Percentiles rank a stretch among this genome's conserved stretches.
phyloP scores from a whole-genome alignment of 164 flowering plant genomes.

The Vitis labrusca region DNA sequence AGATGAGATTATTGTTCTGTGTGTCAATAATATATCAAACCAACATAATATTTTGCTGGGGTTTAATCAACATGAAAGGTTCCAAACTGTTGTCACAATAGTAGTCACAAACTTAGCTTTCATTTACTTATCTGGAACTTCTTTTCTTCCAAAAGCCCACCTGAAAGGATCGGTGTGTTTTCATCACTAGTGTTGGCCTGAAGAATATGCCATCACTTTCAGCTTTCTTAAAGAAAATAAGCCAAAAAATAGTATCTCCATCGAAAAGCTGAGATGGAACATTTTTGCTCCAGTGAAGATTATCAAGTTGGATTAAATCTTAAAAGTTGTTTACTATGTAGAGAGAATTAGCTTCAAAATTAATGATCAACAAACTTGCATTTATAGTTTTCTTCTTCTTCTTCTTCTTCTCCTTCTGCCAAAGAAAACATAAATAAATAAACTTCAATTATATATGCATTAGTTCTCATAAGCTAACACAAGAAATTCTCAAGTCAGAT shows the following conservation, averaged over 20 bases:
- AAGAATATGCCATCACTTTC: constrained; percentile 11
- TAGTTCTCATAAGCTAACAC: too few relatives aligned
- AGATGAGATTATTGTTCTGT: neutral
- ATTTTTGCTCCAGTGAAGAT: too few relatives aligned
- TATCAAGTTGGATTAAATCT: too few relatives aligned
- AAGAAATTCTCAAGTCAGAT: neutral
- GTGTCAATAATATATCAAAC: neutral
- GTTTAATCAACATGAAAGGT: constrained; percentile 8
- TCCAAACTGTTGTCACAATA: constrained; percentile 11
- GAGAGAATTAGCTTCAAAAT: too few relatives aligned
- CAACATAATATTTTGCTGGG: neutral
- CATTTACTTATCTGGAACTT: constrained; percentile 20
- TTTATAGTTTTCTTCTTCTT: too few relatives aligned
- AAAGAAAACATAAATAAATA: too few relatives aligned
- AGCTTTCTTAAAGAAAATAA: constrained; percentile 9
- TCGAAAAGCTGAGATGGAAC: too few relatives aligned
- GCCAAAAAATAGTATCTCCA: neutral
- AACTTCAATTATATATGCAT: too few relatives aligned
- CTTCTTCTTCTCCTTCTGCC: too few relatives aligned
- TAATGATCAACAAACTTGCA: too few relatives aligned
- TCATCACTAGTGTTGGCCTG: constrained; percentile 5
- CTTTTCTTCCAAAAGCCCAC: constrained; percentile 13
- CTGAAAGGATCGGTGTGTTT: constrained; percentile 9
- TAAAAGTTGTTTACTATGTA: too few relatives aligned
- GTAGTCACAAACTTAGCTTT: constrained; percentile 27